Percentiles rank a stretch among this genome's conserved stretches.
phyloP scores from a whole-genome alignment of 768 basidiomycete species.

The Kwoniella dejecticola region DNA sequence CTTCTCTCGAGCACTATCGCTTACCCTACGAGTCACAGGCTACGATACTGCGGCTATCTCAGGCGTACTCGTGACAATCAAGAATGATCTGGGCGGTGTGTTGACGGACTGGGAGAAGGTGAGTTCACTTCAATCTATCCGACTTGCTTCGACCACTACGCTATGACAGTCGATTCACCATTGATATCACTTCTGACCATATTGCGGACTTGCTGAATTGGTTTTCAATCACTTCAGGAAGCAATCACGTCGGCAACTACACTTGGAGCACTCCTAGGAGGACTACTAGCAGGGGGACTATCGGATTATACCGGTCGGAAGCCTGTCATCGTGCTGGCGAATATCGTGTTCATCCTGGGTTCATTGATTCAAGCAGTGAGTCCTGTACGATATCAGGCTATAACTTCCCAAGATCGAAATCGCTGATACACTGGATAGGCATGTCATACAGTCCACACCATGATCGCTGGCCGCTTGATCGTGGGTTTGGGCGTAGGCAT shows the following conservation, averaged over 20 bases:
- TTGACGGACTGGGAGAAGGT: slow-evolving; percentile 70
- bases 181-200: too few relatives aligned
- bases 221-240: slow-evolving; percentile 60
- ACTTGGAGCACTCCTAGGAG: slow-evolving; percentile 74
- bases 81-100: slow-evolving; percentile 64
- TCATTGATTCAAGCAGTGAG: slow-evolving; percentile 69
- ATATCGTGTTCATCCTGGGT: slow-evolving; percentile 73
- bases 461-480: slow-evolving; percentile 75
- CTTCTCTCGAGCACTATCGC: background rate
- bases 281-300: slow-evolving; percentile 67
- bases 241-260: slow-evolving; percentile 79
- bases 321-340: slow-evolving; percentile 67
- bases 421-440: slow-evolving; percentile 2
- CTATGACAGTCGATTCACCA: too few relatives aligned
- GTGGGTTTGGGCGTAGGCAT: slow-evolving; percentile 73
- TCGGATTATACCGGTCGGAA: slow-evolving; percentile 73
- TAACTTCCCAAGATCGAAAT: too few relatives aligned
- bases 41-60: slow-evolving; percentile 79
- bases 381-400: too few relatives aligned
- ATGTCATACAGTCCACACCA: slow-evolving; percentile 66
- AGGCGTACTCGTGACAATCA: slow-evolving; percentile 75
- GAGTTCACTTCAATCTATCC: background rate
- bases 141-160: background rate
- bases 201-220: background rate
- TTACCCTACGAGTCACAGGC: slow-evolving; percentile 57